A percentile compares a stretch with the other conserved stretches of the same genome.
Conservation (phyloP, 108 stramenopile genomes). For the Cyclotella distinguenda region DNA sequence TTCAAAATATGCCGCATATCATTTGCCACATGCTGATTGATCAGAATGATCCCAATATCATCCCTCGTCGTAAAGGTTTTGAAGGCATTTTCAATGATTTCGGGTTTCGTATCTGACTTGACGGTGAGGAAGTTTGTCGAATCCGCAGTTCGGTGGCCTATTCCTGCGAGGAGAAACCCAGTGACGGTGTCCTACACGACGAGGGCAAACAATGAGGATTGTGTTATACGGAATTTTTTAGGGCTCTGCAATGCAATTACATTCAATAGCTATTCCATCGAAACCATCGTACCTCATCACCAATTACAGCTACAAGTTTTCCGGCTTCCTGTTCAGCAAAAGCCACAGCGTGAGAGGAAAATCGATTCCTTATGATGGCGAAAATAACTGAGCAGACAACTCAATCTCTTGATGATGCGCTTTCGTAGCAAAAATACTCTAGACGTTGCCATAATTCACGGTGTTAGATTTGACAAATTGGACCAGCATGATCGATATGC, state of each 20-base stretch:
- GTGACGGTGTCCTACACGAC: constrained; percentile 92
- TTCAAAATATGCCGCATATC: constrained; percentile 95
- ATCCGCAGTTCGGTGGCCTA: constrained; percentile 94
- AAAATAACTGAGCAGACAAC: not conserved
- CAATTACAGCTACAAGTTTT: constrained; percentile 91
- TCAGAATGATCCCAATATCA: constrained; percentile 96
- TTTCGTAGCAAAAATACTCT: too few species aligned
- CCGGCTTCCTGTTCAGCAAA: constrained; percentile 88
- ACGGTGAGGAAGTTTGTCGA: constrained; percentile 96
- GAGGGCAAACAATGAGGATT: not conserved
- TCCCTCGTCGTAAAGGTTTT: constrained; percentile 77
- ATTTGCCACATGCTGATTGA: constrained; percentile 97
- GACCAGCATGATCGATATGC: too few species aligned
- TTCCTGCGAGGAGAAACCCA: constrained; percentile 96
- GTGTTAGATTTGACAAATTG: too few species aligned
- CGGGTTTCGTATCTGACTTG: constrained; percentile 80
- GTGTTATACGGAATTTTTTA: not conserved
- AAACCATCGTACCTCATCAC: constrained; percentile 76
- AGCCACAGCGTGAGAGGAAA: too few species aligned
- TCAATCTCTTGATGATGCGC: too few species aligned
- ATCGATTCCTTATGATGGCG: not conserved
- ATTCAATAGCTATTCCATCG: not conserved
- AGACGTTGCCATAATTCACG: too few species aligned
- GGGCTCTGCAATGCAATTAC: not conserved
- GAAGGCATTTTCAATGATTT: constrained; percentile 80